Evolutionary conservation across 805 yeast genomes (phyloP), one percentile per base, ranked within the genome.

Genomic region (Cyberlindnera bimundalis): DNA sequence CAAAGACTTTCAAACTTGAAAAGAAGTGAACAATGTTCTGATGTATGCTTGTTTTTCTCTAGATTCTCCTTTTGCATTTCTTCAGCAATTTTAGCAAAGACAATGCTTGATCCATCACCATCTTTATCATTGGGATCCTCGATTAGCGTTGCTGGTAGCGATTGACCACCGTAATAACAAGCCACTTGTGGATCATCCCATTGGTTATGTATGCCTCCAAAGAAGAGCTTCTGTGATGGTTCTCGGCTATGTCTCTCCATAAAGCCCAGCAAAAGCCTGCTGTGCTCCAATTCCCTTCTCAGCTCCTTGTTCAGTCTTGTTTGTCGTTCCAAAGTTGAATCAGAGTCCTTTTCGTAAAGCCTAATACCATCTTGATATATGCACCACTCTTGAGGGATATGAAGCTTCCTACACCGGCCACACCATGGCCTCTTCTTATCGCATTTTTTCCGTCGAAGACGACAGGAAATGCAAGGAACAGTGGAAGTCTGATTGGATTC

Each of bases 391-490:
- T 7, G 21, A 3, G 36, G 36, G 8, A 38, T 38, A 14, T 30
- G 24, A 15, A 38, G 33, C 15, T 21, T n/a, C 19, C 13, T 11
- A 28, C 41, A 38, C 12, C 41, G 18, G 10, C 32, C 18, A 15
- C 41, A 38, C 21, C 27, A 15, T 2, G 36, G 32, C n/a, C 2
- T 15, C 20, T 12, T 13, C 15, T 33, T 24, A 36, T 38, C 41
- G 16, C 40, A 38, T 32, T 32, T 31, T 33, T 38, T 38, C 10
- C 41, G 24, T 19, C 41, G 29, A 2, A 38, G 23, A 14, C 41
- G 41, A 16, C 41, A 38, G 23, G 39, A 35, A 12, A 35, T 35
- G 16, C 39, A 35, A 12, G 39, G 39, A 8, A 26, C 31, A 9
- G 25, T 16, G 16, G 34, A 14, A 12, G n/a, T 12, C 6, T n/a